phyloP scores from a whole-genome alignment of 2,329 filamentous ascomycete species.

The Fusarium transvaalense region DNA sequence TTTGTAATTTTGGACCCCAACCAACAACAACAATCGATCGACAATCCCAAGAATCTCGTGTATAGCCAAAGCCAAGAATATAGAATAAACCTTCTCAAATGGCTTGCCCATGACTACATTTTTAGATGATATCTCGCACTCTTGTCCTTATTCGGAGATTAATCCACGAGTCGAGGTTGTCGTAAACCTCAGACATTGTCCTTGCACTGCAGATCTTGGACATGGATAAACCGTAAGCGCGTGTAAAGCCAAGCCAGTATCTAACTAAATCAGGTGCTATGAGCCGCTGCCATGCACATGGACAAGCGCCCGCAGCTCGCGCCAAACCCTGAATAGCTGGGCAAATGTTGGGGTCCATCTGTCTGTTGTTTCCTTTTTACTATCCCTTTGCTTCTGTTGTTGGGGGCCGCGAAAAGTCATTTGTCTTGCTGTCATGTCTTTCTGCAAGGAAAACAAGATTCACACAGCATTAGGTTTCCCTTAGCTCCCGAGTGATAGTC shows the following conservation, averaged over 20 bases:
- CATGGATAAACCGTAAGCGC: constrained; percentile 5
- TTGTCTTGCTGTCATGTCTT: neutral
- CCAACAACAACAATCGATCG: neutral
- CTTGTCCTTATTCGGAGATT: neutral
- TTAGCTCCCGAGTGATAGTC: neutral
- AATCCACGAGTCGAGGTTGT: neutral
- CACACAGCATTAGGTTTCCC: neutral
- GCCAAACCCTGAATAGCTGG: neutral
- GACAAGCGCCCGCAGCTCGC: constrained; percentile 3
- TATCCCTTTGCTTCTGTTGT: neutral
- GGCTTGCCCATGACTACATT: neutral
- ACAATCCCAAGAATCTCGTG: neutral
- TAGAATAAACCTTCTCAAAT: too few species aligned
- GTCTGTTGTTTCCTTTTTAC: neutral
- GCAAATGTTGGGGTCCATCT: neutral
- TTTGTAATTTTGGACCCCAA: constrained; percentile 4
- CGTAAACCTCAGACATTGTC: constrained; percentile 1
- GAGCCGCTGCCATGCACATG: constrained; percentile 17
- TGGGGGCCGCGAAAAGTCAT: constrained; percentile 18
- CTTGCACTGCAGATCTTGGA: constrained; percentile 7
- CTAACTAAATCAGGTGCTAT: constrained; percentile 22
- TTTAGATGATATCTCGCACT: neutral
- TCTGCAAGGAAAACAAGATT: constrained; percentile 18
- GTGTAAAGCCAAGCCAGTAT: constrained; percentile 1
- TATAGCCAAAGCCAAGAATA: neutral